A percentile compares a stretch with the other conserved stretches of the same genome.
phyloP scores from a whole-genome alignment of 371 early-diverging fungal genomes.

The Mortierella sp. region DNA sequence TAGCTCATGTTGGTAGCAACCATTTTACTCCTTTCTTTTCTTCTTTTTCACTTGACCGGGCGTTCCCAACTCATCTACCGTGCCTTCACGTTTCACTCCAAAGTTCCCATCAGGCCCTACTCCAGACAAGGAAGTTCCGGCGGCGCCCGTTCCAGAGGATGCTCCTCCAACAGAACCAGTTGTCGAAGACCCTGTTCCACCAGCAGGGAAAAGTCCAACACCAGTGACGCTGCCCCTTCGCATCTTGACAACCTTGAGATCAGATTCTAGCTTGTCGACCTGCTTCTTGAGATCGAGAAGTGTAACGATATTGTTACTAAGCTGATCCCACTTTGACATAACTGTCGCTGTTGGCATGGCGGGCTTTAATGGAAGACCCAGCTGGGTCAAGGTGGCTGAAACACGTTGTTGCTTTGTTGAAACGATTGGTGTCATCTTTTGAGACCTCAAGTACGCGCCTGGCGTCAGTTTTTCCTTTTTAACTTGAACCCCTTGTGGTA shows the following conservation, averaged over 20 bases:
- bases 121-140: not conserved
- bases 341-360: slow-evolving; percentile 85
- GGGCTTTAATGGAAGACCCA: slow-evolving; percentile 77
- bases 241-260: slow-evolving; percentile 71
- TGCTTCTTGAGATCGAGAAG: slow-evolving; percentile 86
- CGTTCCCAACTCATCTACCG: slow-evolving; percentile 34
- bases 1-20: not conserved
- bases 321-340: slow-evolving; percentile 79
- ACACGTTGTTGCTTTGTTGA: slow-evolving; percentile 74
- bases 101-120: slow-evolving; percentile 14
- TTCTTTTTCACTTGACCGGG: slow-evolving; percentile 51
- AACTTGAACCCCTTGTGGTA: slow-evolving; percentile 57
- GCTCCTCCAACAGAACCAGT: slow-evolving; percentile 9
- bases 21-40: slow-evolving; percentile 48
- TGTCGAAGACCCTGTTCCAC: slow-evolving; percentile 13
- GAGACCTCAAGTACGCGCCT: slow-evolving; percentile 82
- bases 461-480: slow-evolving; percentile 78
- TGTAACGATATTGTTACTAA: slow-evolving; percentile 76
- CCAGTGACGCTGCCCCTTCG: slow-evolving; percentile 58
- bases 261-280: slow-evolving; percentile 84
- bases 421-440: slow-evolving; percentile 76
- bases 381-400: slow-evolving; percentile 75
- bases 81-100: slow-evolving; percentile 53
- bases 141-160: slow-evolving; percentile 3
- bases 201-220: slow-evolving; percentile 21